Evolutionary conservation across 2,329 filamentous ascomycete species (phyloP).

Genomic region (Ophiostoma sp.): DNA sequence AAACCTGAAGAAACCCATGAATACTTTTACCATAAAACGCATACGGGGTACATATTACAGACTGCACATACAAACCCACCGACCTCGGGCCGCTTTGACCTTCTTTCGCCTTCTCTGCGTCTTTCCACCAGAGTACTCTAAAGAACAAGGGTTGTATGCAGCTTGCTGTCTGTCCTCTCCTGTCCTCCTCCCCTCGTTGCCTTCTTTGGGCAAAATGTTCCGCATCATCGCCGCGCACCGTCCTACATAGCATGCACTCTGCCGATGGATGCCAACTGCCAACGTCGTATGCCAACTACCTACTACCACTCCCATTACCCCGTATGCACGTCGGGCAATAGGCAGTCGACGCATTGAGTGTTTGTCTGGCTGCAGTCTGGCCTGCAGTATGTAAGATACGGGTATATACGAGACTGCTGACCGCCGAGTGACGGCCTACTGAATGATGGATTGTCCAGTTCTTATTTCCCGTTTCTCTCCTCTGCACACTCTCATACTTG

Average conservation of each 20-base stretch:
- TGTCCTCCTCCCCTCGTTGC: background rate
- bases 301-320: background rate
- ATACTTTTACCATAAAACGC: too few relatives aligned
- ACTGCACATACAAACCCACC: background rate
- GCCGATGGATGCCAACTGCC: too few relatives aligned
- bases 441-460: background rate
- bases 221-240: background rate
- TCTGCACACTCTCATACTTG: background rate
- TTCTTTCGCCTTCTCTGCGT: background rate
- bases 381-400: background rate
- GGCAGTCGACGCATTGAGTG: background rate
- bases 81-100: slow-evolving; percentile 2
- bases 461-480: slow-evolving; percentile 1
- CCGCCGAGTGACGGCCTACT: background rate
- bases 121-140: background rate
- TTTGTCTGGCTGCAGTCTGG: background rate
- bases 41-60: too few relatives aligned
- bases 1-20: too few relatives aligned
- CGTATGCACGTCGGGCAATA: slow-evolving; percentile 1
- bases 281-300: too few relatives aligned
- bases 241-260: background rate
- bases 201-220: background rate
- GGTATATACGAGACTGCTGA: background rate
- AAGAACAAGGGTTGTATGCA: background rate
- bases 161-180: background rate